These are phyloP conservation scores for Phytopythium mirpurense DNA, from an alignment of 352 stramenopile genomes.

Conservation along the genomic window DNA sequence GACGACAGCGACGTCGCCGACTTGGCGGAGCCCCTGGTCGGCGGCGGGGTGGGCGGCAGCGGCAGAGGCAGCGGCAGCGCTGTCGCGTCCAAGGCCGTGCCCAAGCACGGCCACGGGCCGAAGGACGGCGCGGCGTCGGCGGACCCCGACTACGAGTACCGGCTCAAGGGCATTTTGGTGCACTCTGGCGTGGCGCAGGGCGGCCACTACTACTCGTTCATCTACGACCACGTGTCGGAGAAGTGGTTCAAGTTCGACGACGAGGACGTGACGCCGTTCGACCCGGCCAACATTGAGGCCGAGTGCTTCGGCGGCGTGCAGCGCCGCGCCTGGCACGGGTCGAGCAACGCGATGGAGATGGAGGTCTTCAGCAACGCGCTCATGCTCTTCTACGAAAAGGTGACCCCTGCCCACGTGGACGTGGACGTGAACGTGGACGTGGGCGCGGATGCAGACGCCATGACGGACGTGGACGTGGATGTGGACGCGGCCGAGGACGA, in stretches of 20 bases:
- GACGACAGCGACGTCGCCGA: constrained; percentile 11
- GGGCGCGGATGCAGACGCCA: constrained; percentile 17
- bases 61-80: too few species aligned
- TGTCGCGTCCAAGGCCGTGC: neutral
- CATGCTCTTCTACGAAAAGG: constrained; percentile 99
- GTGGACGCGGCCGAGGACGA: constrained; percentile 17
- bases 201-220: constrained; percentile 98
- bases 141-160: constrained; percentile 95
- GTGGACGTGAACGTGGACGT: constrained; percentile 27
- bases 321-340: constrained; percentile 90
- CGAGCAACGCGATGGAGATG: constrained; percentile 95
- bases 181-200: constrained; percentile 98
- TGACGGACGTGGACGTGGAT: constrained; percentile 9
- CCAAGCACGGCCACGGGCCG: neutral
- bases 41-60: neutral
- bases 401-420: constrained; percentile 51
- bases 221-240: constrained; percentile 83
- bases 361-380: constrained; percentile 98
- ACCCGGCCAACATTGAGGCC: constrained; percentile 93
- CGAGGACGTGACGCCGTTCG: constrained; percentile 98
- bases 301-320: constrained; percentile 99
- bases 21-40: neutral
- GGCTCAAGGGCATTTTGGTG: constrained; percentile 96
- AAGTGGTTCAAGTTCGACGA: constrained; percentile 99
- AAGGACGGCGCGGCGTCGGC: constrained; percentile 17